phyloP scores from a whole-genome alignment of 2,329 filamentous ascomycete genomes.

The Aspergillus costaricaensis region DNA sequence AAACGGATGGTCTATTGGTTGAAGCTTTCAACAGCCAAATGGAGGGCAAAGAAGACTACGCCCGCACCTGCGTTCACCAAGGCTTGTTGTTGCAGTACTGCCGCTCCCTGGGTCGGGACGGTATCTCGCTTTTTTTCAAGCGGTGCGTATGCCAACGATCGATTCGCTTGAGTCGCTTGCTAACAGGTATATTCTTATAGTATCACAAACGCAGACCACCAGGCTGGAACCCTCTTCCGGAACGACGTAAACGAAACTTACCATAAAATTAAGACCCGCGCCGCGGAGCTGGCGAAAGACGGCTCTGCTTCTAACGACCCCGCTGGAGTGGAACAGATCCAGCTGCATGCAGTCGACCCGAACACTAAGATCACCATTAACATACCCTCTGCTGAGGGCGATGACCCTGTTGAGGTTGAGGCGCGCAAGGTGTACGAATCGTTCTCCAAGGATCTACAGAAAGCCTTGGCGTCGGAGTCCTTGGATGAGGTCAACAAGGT shows the following conservation, averaged over 20 bases:
- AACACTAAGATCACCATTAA: slow-evolving; percentile 87
- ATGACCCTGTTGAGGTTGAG: slow-evolving; percentile 62
- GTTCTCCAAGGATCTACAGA: slow-evolving; percentile 78
- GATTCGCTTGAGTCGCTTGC: neutral
- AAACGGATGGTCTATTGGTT: slow-evolving; percentile 87
- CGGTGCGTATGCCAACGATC: slow-evolving; percentile 50
- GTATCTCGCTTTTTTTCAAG: slow-evolving; percentile 92
- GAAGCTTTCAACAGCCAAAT: slow-evolving; percentile 89
- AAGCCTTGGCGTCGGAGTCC: slow-evolving; percentile 82
- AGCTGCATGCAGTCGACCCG: slow-evolving; percentile 93
- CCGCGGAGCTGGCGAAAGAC: slow-evolving; percentile 69
- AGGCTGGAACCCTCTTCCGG: slow-evolving; percentile 85
- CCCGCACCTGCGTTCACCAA: slow-evolving; percentile 88
- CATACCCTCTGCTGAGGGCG: slow-evolving; percentile 70
- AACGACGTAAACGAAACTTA: slow-evolving; percentile 93
- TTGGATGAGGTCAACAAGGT: slow-evolving; percentile 88
- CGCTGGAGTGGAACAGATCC: slow-evolving; percentile 88
- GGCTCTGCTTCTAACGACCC: slow-evolving; percentile 53
- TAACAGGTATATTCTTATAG: slow-evolving; percentile 31
- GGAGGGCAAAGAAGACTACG: slow-evolving; percentile 72
- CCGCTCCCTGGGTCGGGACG: slow-evolving; percentile 81
- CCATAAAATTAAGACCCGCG: slow-evolving; percentile 73
- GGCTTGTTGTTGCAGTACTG: slow-evolving; percentile 93
- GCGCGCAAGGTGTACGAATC: slow-evolving; percentile 76
- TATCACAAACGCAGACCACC: slow-evolving; percentile 84